Evolutionary conservation across 2,329 filamentous ascomycete species (phyloP), one percentile per base, ranked within the genome.

Genomic region (Fusarium sp.): DNA sequence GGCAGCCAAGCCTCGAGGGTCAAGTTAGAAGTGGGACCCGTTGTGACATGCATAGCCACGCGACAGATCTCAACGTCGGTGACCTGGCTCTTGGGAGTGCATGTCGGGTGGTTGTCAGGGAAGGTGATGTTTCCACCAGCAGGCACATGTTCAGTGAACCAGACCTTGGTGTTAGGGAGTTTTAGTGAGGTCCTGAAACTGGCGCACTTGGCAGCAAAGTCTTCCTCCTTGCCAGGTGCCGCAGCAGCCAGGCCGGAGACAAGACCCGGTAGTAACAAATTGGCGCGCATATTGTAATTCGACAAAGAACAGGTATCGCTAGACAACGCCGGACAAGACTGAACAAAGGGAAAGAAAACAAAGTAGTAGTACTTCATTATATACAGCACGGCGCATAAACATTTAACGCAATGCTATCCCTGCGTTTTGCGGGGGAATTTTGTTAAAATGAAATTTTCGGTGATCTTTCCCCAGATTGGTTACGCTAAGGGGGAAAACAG

Each of bases 1-100:
- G 84, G 84, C 18, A 86, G 78, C 84, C 84, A 86, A 9, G 82
- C 78, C 67, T 86, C 84, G 2, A 74, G 29, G 4, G 62, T 81
- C 45, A 70, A 34, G 29, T 70, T 72, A 4, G 67, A 67, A 18
- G n/a, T 30, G 16, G 69, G 54, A n/a, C 66, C 70, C 1, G 69
- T 72, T 0, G 55, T 52, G 12, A 70, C 65, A 16, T 49, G 54
- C 69, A 72, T 71, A 2, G 60, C 68, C 46, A 71, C 68, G 6
- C 69, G 69, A 16, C 69, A 72, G 18, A 72, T 20, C 32, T 71
- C 69, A 25, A 62, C 69, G 11, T 67, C 51, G 2, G 62, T 67
- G 6, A 72, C 66, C 0, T 62, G 62, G 15, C 62, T 69, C 13
- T 71, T 65, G 29, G 69, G 65, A 1, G 8, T 6, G 20, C 69